Evolutionary conservation across 768 basidiomycete species (phyloP).

Genomic region (Termitomyces sp.): DNA sequence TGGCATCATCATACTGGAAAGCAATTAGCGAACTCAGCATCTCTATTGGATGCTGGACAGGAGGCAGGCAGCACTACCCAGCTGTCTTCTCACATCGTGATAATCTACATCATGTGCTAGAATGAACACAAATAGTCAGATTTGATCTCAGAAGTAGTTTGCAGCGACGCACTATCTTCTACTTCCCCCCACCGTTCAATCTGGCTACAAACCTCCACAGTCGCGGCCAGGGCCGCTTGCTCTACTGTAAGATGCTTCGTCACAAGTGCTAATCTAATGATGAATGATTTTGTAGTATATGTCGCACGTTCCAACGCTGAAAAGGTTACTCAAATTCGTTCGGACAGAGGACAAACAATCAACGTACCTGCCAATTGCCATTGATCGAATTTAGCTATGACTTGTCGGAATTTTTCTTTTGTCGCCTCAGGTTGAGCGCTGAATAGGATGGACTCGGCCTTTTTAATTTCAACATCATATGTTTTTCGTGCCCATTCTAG

Average conservation of each 20-base stretch:
- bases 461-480: slow-evolving; percentile 61
- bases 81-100: slow-evolving; percentile 83
- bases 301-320: slow-evolving; percentile 89
- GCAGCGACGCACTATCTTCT: slow-evolving; percentile 80
- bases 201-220: slow-evolving; percentile 93
- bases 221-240: slow-evolving; percentile 77
- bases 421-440: slow-evolving; percentile 68
- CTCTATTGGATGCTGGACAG: slow-evolving; percentile 29
- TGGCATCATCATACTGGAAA: neutral
- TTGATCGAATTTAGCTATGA: slow-evolving; percentile 60
- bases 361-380: slow-evolving; percentile 87
- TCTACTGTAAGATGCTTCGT: slow-evolving; percentile 74
- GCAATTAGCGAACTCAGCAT: neutral
- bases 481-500: slow-evolving; percentile 69
- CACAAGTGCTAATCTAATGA: slow-evolving; percentile 83
- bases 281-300: slow-evolving; percentile 84
- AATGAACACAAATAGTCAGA: slow-evolving; percentile 6
- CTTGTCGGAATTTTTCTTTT: slow-evolving; percentile 47
- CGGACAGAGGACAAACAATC: neutral
- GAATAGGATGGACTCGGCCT: slow-evolving; percentile 68
- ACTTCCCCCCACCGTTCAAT: slow-evolving; percentile 99
- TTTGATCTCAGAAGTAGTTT: neutral
- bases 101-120: slow-evolving; percentile 97
- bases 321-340: neutral
- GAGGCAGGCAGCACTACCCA: slow-evolving; percentile 75